phyloP scores from a whole-genome alignment of 2,329 filamentous ascomycete species.

The Zymoseptoria brevis region DNA sequence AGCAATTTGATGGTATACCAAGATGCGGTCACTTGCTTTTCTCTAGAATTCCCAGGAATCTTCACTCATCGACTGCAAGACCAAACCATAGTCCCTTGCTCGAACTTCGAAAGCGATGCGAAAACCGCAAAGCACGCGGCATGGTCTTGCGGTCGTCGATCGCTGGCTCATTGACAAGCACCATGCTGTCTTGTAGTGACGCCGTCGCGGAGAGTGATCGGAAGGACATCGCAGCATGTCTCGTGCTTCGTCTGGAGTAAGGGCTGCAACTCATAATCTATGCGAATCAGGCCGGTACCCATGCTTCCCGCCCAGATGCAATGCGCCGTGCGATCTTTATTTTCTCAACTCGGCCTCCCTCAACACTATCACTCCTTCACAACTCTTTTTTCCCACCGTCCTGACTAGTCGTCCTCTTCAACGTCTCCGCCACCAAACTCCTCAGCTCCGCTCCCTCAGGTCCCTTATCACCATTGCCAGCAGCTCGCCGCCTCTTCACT shows the following conservation, averaged over 20 bases:
- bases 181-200: too few species aligned
- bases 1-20: too few species aligned
- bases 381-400: conserved; percentile 7
- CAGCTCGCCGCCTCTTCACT: conserved; percentile 53
- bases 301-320: not conserved
- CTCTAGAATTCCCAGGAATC: not conserved
- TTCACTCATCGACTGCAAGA: not conserved
- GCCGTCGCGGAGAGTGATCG: too few species aligned
- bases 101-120: not conserved
- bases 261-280: not conserved
- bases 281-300: too few species aligned
- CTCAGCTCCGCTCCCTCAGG: conserved; percentile 45
- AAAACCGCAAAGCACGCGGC: too few species aligned
- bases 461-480: conserved; percentile 13
- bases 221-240: not conserved
- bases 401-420: conserved; percentile 20
- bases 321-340: not conserved
- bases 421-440: conserved; percentile 42
- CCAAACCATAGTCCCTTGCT: not conserved
- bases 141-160: too few species aligned
- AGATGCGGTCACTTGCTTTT: not conserved
- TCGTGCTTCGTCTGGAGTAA: not conserved
- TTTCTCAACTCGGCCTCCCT: not conserved
- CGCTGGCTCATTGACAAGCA: too few species aligned
- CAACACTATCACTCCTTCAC: not conserved